Evolutionary conservation across 2,329 filamentous ascomycete species (phyloP).

Genomic region (Alternaria burnsii): DNA sequence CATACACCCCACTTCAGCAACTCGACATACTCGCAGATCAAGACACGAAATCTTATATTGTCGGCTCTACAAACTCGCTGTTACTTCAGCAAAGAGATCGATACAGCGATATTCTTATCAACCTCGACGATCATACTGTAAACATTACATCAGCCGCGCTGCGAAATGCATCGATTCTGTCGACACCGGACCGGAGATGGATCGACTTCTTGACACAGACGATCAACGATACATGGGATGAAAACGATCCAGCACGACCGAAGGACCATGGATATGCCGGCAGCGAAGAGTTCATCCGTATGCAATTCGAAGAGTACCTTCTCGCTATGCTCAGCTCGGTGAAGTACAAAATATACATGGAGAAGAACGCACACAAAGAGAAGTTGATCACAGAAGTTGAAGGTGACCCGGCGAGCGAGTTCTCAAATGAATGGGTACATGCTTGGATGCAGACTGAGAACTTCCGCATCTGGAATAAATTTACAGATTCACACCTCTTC

Average conservation of each 20-base stretch:
- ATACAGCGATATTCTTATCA: constrained; percentile 95
- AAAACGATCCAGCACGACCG: constrained; percentile 84
- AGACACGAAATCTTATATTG: constrained; percentile 95
- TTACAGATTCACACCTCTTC: constrained; percentile 82
- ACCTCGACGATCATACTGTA: constrained; percentile 88
- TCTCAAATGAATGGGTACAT: constrained; percentile 84
- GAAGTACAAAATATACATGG: constrained; percentile 75
- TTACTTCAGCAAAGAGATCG: constrained; percentile 92
- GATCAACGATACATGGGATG: constrained; percentile 96
- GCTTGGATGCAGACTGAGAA: constrained; percentile 90
- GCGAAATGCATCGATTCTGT: constrained; percentile 76
- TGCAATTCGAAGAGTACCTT: constrained; percentile 97
- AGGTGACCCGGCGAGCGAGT: constrained; percentile 85
- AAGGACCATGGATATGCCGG: constrained; percentile 94
- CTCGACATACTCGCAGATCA: constrained; percentile 92
- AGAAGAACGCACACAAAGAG: constrained; percentile 60
- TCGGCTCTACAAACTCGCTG: constrained; percentile 95
- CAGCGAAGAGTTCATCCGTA: constrained; percentile 95
- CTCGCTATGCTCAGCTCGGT: constrained; percentile 86
- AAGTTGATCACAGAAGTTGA: constrained; percentile 71
- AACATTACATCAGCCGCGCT: constrained; percentile 84
- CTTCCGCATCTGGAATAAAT: constrained; percentile 83
- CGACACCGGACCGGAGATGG: constrained; percentile 89
- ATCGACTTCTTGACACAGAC: constrained; percentile 95
- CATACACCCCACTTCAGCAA: constrained; percentile 95